Evolutionary conservation across 805 yeast genomes (phyloP).

Genomic region (Teunomyces gatunensis): DNA sequence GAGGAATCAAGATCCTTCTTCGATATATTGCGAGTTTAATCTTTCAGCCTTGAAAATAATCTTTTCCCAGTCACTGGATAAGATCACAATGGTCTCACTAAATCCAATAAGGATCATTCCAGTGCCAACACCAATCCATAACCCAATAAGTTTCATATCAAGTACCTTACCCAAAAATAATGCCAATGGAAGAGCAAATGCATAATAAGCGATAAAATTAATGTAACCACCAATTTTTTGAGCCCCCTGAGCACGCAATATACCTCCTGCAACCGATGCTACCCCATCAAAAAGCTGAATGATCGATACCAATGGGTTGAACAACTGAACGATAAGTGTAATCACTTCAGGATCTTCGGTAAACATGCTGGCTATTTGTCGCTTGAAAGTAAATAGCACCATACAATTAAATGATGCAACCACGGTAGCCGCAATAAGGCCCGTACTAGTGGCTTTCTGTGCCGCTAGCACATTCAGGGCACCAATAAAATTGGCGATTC

Average conservation of each 20-base stretch:
- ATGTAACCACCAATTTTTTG: slow-evolving; percentile 71
- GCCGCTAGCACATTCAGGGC: slow-evolving; percentile 41
- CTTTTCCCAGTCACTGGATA: slow-evolving; percentile 51
- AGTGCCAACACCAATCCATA: slow-evolving; percentile 72
- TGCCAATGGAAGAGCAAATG: slow-evolving; percentile 67
- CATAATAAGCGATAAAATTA: slow-evolving; percentile 69
- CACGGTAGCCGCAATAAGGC: slow-evolving; percentile 27
- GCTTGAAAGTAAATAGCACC: slow-evolving; percentile 44
- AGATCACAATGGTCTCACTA: slow-evolving; percentile 46
- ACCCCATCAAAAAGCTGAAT: slow-evolving; percentile 69
- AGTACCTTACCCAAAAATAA: slow-evolving; percentile 48
- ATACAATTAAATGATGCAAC: slow-evolving; percentile 41
- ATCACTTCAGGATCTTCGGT: slow-evolving; percentile 61
- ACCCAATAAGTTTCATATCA: slow-evolving; percentile 52
- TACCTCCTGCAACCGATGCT: slow-evolving; percentile 69
- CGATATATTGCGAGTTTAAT: slow-evolving; percentile 1
- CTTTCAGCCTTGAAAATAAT: slow-evolving; percentile 36
- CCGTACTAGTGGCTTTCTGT: slow-evolving; percentile 31
- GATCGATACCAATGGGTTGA: slow-evolving; percentile 60
- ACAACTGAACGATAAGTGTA: slow-evolving; percentile 46
- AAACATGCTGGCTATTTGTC: slow-evolving; percentile 55
- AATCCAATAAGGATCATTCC: slow-evolving; percentile 58
- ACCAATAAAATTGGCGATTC: slow-evolving; percentile 46
- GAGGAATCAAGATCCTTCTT: neutral
- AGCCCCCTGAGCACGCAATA: slow-evolving; percentile 72